Base-by-base conservation (phyloP, 2,329 filamentous ascomycete species). In the Colletotrichum salicis region DNA sequence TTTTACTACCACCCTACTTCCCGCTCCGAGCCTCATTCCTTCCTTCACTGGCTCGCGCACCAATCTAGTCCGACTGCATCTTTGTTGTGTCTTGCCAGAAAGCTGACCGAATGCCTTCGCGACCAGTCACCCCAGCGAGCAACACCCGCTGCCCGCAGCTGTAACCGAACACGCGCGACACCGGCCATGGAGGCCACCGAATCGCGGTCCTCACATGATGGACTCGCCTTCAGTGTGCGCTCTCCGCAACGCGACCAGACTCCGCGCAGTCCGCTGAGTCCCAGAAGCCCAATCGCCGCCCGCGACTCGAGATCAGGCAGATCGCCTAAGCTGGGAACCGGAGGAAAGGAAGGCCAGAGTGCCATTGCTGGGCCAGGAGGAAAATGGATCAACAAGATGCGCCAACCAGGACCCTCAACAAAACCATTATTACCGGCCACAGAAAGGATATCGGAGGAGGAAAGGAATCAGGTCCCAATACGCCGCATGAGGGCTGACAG, bases 401-500 rank as follows among this genome's bases (percentile, higher is more conserved):
- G 79, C 63, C 71, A 74, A 19, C 71, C 77, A 19, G 74, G 59
- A 41, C 64, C 78, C 31, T 74, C 75, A n/a, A 67, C 76, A 11
- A 84, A 81, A 69, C 80, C 85, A 15, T 76, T 87, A 72, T 74
- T 87, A 29, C 85, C 86, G 8, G 79, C 82, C n/a, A 81, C 84
- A 8, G 86, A 88, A 77, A 83, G 85, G 60, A 83, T 79, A 73
- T 82, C 82, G 11, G 82, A 84, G 72, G 82, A 84, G 72, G 82
- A 84, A 55, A 83, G 82, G 27, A 72, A 57, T 19, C 83, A 79
- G 67, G 73, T 78, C 72, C 63, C 76, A n/a, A 70, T 78, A 73
- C 74, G 77, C 12, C 80, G 81, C 76, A 74, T 81, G 61, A 89
- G 86, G 78, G 87, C 87, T 75, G 88, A 87, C 68, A 82, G 83